Evolutionary conservation across 2,329 filamentous ascomycete species (phyloP).

Genomic region (Colletotrichum phormii): DNA sequence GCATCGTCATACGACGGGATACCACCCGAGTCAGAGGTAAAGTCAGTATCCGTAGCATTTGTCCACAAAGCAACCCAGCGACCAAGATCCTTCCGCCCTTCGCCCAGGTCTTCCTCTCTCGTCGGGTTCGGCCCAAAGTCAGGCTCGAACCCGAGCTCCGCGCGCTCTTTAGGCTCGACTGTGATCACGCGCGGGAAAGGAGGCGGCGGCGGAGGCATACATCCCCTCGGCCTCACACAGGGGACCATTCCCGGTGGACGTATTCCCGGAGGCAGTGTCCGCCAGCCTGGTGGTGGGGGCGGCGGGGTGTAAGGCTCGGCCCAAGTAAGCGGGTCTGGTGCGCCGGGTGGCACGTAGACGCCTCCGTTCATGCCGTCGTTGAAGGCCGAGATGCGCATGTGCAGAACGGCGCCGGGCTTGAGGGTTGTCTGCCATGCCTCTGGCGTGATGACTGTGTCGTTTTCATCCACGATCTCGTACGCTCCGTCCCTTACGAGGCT

Average conservation of each 20-base stretch:
- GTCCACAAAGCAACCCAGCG: conserved; percentile 25
- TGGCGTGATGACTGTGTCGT: conserved; percentile 11
- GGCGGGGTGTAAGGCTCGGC: conserved; percentile 1
- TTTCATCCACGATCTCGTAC: conserved; percentile 18
- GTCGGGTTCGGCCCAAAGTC: conserved; percentile 15
- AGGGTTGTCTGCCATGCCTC: conserved; percentile 23
- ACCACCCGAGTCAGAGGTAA: conserved; percentile 5
- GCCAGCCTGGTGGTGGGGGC: background rate
- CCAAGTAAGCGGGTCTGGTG: background rate
- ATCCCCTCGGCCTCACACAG: no score
- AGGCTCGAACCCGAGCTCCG: conserved; percentile 15
- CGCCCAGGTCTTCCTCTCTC: conserved; percentile 17
- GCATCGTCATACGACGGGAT: conserved; percentile 27
- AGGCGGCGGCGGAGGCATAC: background rate
- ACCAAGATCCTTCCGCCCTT: conserved; percentile 13
- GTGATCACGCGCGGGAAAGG: background rate
- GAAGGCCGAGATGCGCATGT: conserved; percentile 29
- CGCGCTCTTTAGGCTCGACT: background rate
- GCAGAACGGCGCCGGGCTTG: conserved; percentile 19
- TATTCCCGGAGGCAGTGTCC: background rate
- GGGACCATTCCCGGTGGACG: background rate
- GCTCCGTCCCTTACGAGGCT: conserved; percentile 15
- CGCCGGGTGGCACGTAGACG: background rate
- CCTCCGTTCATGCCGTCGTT: background rate
- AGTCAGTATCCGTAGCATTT: conserved; percentile 22